phyloP scores from a whole-genome alignment of 352 stramenopile species.

The Globisporangium acanthophoron region DNA sequence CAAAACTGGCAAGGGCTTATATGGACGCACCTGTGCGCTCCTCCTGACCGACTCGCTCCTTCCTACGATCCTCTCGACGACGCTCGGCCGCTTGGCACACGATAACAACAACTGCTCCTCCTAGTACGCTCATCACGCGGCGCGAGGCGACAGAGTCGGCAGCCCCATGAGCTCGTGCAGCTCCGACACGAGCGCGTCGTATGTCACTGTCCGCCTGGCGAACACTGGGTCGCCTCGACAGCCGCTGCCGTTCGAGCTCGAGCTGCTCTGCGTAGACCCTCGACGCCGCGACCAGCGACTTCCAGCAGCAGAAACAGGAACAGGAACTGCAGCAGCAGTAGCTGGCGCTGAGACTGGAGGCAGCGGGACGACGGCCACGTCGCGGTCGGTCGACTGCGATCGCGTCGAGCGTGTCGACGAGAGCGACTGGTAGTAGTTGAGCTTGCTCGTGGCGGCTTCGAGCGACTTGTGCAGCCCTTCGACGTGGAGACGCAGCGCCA shows the following conservation, averaged over 20 bases:
- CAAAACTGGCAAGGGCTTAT: no score
- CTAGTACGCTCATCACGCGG: not conserved
- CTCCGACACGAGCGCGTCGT: conserved; percentile 51
- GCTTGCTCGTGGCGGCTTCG: conserved; percentile 43
- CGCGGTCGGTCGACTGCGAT: conserved; percentile 4
- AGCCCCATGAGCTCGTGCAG: conserved; percentile 76
- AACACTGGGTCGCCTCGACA: conserved; percentile 24
- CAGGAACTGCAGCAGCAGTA: not conserved
- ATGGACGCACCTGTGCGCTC: no score
- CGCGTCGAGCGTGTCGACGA: not conserved
- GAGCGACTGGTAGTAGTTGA: conserved; percentile 26
- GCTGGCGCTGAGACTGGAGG: not conserved
- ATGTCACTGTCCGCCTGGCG: conserved; percentile 26
- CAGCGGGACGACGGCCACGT: not conserved
- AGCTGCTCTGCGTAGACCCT: conserved; percentile 1
- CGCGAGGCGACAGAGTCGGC: conserved; percentile 14
- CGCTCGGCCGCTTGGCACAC: not conserved
- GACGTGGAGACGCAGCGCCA: conserved; percentile 39
- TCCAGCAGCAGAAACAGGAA: no score
- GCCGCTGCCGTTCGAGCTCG: conserved; percentile 8
- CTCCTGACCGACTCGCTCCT: not conserved
- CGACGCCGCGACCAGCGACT: not conserved
- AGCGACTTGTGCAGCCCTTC: conserved; percentile 43
- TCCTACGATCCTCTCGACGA: not conserved
- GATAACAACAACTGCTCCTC: not conserved